Conservation (phyloP, 2,329 filamentous ascomycete genomes). For the Pseudopithomyces chartarum region DNA sequence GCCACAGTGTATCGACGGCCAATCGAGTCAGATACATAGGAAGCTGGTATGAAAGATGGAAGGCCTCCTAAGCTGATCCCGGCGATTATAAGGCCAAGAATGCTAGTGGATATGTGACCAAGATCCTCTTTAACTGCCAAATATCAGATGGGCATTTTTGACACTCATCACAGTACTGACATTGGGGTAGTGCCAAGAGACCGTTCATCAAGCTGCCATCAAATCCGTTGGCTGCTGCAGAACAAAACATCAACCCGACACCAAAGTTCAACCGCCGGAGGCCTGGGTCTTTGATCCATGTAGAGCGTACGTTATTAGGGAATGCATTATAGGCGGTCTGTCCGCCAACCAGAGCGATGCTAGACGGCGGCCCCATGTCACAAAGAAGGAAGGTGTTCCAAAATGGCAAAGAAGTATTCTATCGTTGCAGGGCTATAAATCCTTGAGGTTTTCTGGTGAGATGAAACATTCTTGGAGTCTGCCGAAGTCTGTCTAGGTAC, state of each 20-base stretch:
- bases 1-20: constrained; percentile 1
- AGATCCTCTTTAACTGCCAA: neutral
- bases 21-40: constrained; percentile 1
- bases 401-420: neutral
- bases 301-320: neutral
- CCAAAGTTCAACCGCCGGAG: neutral
- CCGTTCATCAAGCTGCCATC: constrained; percentile 37
- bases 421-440: neutral
- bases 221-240: constrained; percentile 27
- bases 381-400: neutral
- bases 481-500: neutral
- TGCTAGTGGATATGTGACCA: neutral
- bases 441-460: neutral
- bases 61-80: constrained; percentile 1
- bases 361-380: neutral
- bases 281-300: neutral
- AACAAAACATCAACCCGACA: neutral
- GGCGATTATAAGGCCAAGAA: neutral
- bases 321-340: neutral
- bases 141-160: constrained; percentile 11
- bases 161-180: constrained; percentile 21
- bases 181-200: constrained; percentile 26
- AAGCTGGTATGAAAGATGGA: constrained; percentile 1
- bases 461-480: neutral
- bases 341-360: neutral